Base-by-base conservation (phyloP, 768 basidiomycete genomes). In the Lepiota venenata region DNA sequence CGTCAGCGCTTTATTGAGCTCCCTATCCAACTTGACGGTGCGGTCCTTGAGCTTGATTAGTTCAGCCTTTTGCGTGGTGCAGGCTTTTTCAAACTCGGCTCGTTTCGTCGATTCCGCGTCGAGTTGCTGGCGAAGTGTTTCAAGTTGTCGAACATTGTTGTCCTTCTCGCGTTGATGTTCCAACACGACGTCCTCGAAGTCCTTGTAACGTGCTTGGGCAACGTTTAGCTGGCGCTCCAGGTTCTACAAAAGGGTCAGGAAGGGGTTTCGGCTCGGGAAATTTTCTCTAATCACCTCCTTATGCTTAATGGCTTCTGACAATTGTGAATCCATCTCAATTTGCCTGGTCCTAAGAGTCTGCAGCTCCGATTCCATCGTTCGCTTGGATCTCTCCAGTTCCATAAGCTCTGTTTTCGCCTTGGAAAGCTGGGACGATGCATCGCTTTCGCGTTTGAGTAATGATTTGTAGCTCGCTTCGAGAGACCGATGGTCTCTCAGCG, bases 171-270 rank as follows among this genome's bases (percentile, higher is more conserved):
- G 79, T 67, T 98, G 90, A 47, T 91, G 78, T 60, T 89, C 84
- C 5, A 97, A 77, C 1, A 91, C 81, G 0, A 87, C 81, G 64
- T 98, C 96, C 68, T 99, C 96, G 52, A 93, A 87, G 54, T 88
- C 86, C 53, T 88, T 83, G 56, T 87, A 88, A 61, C 91, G 91
- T 35, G 79, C 76, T 62, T 91, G 88, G 5, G 88, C 80, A 18
- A 79, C 69, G 0, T 74, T 66, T n/a, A 96, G 70, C 66, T 94
- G 87, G 37, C 87, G 85, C 59, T 95, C 91, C 45, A 92, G 71
- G 40, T 72, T 77, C 92, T 97, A 61, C 35, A 44, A 43, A 11
- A 52, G 20, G 47, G 52, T 61, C 11, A 55, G 25, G 16, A 39
- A 12, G 18, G n/a, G 37, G 39, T 22, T 18, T 45, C 4, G 35